phyloP scores from a whole-genome alignment of 352 stramenopile genomes.

The Phytopythium chamaehyphon region DNA sequence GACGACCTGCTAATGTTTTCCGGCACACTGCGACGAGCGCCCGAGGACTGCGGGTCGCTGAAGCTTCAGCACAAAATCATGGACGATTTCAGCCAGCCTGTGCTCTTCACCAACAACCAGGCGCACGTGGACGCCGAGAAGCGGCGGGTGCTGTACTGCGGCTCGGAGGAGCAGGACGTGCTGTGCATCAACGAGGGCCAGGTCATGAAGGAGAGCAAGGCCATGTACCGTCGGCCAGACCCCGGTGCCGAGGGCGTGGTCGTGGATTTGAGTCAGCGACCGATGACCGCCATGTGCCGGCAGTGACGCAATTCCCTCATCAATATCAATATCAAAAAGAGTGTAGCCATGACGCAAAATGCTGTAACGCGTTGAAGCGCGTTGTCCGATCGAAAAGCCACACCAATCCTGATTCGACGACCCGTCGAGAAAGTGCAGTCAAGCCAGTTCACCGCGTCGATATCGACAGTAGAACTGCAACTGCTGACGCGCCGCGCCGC shows the following conservation, averaged over 20 bases:
- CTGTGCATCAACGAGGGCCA: constrained; percentile 88
- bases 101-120: constrained; percentile 75
- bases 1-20: constrained; percentile 85
- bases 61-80: constrained; percentile 28
- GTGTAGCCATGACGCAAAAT: background rate
- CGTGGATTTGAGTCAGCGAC: constrained; percentile 58
- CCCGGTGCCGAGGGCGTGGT: constrained; percentile 70
- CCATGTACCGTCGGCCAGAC: constrained; percentile 76
- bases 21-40: constrained; percentile 51
- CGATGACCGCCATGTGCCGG: constrained; percentile 61
- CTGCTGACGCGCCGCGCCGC: no score
- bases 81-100: constrained; percentile 76
- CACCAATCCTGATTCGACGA: no score
- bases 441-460: no score
- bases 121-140: constrained; percentile 68
- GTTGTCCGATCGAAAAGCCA: no score
- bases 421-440: no score
- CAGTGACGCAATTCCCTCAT: constrained; percentile 23
- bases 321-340: no score
- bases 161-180: constrained; percentile 81
- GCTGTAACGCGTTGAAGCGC: background rate
- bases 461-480: no score
- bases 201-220: constrained; percentile 77
- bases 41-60: constrained; percentile 9
- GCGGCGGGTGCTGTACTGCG: constrained; percentile 62